Evolutionary conservation across 306 rosid genomes (phyloP).

Genomic region (Gleditsia sinensis): DNA sequence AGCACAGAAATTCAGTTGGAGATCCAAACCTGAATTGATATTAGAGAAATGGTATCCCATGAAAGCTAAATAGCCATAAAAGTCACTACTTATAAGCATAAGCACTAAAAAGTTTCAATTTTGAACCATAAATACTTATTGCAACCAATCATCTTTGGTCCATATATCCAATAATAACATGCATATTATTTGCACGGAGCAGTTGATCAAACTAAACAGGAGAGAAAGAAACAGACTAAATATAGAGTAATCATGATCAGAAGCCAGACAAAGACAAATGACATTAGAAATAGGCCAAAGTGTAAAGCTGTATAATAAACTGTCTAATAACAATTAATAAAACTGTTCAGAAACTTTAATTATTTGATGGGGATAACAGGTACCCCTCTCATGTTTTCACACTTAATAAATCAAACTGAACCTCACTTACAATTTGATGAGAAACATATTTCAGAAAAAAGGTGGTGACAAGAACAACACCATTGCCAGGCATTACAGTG

Average conservation of each 20-base stretch:
- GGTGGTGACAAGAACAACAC: constrained; percentile 53
- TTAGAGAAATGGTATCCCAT: constrained; percentile 38
- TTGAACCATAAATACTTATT: constrained; percentile 31
- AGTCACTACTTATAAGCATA: constrained; percentile 23
- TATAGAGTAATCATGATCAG: constrained; percentile 4
- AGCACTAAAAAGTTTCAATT: constrained; percentile 23
- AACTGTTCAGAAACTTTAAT: constrained; percentile 53
- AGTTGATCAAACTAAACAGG: constrained; percentile 17
- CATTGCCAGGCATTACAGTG: constrained; percentile 63
- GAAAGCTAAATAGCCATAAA: constrained; percentile 36
- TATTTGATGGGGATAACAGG: constrained; percentile 61
- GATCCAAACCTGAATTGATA: not conserved
- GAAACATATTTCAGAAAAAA: constrained; percentile 54
- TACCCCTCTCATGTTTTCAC: constrained; percentile 68
- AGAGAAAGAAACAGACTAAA: constrained; percentile 31
- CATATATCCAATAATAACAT: not conserved
- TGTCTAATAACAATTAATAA: constrained; percentile 43
- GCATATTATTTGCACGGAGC: constrained; percentile 29
- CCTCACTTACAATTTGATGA: constrained; percentile 63
- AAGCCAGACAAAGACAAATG: constrained; percentile 31
- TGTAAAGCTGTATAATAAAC: constrained; percentile 39
- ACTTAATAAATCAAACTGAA: constrained; percentile 63
- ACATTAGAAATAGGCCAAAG: constrained; percentile 24
- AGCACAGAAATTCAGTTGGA: not conserved
- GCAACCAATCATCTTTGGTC: not conserved